Evolutionary conservation across 1,139 yeast species (phyloP), one percentile per base, ranked within the genome.

Genomic region (Tardiomyces blankii): DNA sequence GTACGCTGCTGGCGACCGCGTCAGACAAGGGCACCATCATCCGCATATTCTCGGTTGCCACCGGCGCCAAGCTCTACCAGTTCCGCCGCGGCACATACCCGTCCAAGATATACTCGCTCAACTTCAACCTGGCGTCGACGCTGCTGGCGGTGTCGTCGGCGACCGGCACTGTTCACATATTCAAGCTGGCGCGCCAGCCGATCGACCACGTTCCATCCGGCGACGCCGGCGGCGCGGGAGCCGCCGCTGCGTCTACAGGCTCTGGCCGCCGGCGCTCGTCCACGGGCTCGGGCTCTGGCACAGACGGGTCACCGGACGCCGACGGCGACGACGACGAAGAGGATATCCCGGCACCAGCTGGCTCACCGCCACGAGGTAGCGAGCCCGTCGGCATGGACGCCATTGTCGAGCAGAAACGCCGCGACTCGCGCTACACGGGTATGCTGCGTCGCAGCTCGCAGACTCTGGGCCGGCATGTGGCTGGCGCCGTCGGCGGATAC

Each of bases 31-130:
- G 98, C 3, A 91, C 98, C 0, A 87, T 91, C 42, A 79, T 91
- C 1, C 70, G 98, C 48, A 86, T 91, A 1, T 91, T 91, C 58
- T 73, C 82, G n/a, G 87, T 87, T 1, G 83, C 82, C 25, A 76
- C 85, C 0, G 97, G 96, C 0, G 73, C 78, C 18, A 86, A 89
- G 58, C 66, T 89, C 44, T 87, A 78, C 59, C 97, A 91, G 63
- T 91, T 91, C 64, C 73, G 98, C 54, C 74, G 97, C 59, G 98
- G 98, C 1, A 85, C 96, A 1, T 89, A 89, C 60, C 94, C 95
- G 2, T 83, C 97, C 6, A 80, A 75, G 57, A 87, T 91, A n/a
- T 83, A 81, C 59, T 82, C 95, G 1, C 72, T 91, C 52, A 76
- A 81, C 33, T 91, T 91, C 65, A 83, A 93, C 56, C 73, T 75